Conservation (phyloP, 2,329 filamentous ascomycete species). For the Xylaria sp. region DNA sequence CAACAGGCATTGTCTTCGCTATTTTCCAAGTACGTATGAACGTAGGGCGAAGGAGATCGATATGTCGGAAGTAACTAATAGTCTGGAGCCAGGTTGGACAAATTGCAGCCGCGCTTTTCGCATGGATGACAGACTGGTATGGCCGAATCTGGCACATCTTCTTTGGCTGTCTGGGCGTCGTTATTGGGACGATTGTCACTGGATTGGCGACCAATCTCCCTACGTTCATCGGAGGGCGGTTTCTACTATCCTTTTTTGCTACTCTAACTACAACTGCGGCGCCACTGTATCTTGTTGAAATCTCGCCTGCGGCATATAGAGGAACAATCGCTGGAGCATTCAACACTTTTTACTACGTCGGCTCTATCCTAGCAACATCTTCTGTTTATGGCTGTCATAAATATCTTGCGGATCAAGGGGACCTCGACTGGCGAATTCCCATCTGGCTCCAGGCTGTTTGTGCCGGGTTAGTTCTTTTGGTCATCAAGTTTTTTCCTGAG, state of each 20-base stretch:
- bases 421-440: slow-evolving; percentile 44
- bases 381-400: slow-evolving; percentile 42
- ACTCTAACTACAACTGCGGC: slow-evolving; percentile 61
- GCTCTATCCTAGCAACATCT: slow-evolving; percentile 42
- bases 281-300: slow-evolving; percentile 65
- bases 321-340: slow-evolving; percentile 63
- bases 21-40: slow-evolving; percentile 45
- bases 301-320: slow-evolving; percentile 63
- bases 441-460: slow-evolving; percentile 45
- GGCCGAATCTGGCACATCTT: slow-evolving; percentile 51
- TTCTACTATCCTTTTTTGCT: slow-evolving; percentile 59
- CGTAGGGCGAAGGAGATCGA: too few species aligned
- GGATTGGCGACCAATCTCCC: slow-evolving; percentile 50
- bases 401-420: slow-evolving; percentile 34
- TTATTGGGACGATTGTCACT: slow-evolving; percentile 57
- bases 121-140: slow-evolving; percentile 51
- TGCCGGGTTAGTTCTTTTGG: slow-evolving; percentile 38
- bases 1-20: slow-evolving; percentile 51
- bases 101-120: slow-evolving; percentile 50
- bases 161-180: slow-evolving; percentile 53
- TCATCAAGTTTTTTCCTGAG: slow-evolving; percentile 45
- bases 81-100: slow-evolving; percentile 45
- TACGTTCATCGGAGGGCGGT: slow-evolving; percentile 58
- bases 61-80: slow-evolving; percentile 8
- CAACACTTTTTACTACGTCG: slow-evolving; percentile 50